phyloP scores from a whole-genome alignment of 371 early-diverging fungal species.

The Furculomyces boomerangus region DNA sequence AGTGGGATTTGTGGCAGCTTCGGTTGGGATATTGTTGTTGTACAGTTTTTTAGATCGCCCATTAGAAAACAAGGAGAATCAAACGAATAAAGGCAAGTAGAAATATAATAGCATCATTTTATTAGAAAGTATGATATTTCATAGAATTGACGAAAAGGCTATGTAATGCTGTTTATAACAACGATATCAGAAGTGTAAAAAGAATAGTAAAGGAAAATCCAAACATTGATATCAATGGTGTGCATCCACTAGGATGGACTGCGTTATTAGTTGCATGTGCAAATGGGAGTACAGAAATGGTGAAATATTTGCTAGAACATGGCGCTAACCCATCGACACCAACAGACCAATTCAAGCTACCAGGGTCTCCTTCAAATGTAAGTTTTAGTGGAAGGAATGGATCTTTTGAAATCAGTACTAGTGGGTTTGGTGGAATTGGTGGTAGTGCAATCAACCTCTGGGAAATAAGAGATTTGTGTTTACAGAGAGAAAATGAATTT shows the following conservation, averaged over 20 bases:
- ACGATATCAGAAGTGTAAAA: background rate
- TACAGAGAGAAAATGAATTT: conserved; percentile 4
- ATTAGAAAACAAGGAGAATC: too few relatives aligned
- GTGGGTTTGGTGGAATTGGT: too few relatives aligned
- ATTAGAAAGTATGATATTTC: too few relatives aligned
- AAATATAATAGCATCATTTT: too few relatives aligned
- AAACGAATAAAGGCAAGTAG: too few relatives aligned
- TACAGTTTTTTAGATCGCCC: too few relatives aligned
- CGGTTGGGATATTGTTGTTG: too few relatives aligned
- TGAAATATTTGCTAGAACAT: conserved; percentile 35
- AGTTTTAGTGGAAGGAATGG: too few relatives aligned
- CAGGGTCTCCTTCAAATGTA: too few relatives aligned
- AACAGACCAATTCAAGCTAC: too few relatives aligned
- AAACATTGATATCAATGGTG: background rate
- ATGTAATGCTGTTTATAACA: background rate
- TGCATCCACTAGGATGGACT: conserved; percentile 19
- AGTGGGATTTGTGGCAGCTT: too few relatives aligned
- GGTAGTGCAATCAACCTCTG: background rate
- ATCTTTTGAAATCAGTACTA: too few relatives aligned
- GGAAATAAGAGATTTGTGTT: conserved; percentile 2
- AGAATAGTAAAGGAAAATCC: background rate
- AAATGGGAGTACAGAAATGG: conserved; percentile 33
- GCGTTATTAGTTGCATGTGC: conserved; percentile 47
- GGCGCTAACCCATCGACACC: conserved; percentile 34
- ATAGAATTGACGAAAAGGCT: background rate